Evolutionary conservation across 345 rosid species (phyloP), one percentile per base, ranked within the genome.

Genomic region (Syzygium oleosum): DNA sequence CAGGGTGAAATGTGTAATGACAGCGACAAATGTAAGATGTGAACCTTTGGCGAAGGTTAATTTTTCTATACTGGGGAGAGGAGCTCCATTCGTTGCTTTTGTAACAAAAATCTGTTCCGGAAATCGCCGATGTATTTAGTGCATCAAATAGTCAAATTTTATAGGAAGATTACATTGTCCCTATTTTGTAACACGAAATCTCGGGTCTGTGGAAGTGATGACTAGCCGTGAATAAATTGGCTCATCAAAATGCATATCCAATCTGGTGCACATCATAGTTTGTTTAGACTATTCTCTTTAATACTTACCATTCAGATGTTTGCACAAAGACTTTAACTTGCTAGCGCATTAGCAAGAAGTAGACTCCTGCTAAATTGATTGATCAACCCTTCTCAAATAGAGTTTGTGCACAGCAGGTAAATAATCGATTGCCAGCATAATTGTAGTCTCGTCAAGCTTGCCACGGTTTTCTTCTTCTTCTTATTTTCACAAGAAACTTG

Each of bases 1-100:
- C 94, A 97, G 99, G 93, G 86, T 58, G 92, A 94, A 90, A 87
- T 86, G 29, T 97, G 98, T 31, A 89, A 91, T 34, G 93, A 91
- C 61, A 93, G 63, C 87, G 89, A 87, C 49, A 87, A 84, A 43
- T 95, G 98, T 88, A 94, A 94, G 93, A 92, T 86, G 89, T 94
- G 91, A 93, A 84, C 59, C 56, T 84, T 56, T 0, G 7, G 19
- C 17, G 49, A 65, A 55, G 88, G 58, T 51, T 43, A 3, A 86
- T 13, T 21, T 86, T 86, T 2, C 65, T 29, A 41, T 17, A 16
- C 83, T 38, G 49, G 49, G 49, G 23, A 38, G 49, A 73, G 49
- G 83, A 73, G 83, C 83, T 73, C 25, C 83, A 19, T 73, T 10
- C 1, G 2, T 38, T 73, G 83, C 49, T 73, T 73, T 38, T 19